A percentile compares a stretch with the other conserved stretches of the same genome.
These are phyloP conservation scores for Taxillus chinensis DNA, from an alignment of 164 flowering plant genomes.

Conservation along the genomic window DNA sequence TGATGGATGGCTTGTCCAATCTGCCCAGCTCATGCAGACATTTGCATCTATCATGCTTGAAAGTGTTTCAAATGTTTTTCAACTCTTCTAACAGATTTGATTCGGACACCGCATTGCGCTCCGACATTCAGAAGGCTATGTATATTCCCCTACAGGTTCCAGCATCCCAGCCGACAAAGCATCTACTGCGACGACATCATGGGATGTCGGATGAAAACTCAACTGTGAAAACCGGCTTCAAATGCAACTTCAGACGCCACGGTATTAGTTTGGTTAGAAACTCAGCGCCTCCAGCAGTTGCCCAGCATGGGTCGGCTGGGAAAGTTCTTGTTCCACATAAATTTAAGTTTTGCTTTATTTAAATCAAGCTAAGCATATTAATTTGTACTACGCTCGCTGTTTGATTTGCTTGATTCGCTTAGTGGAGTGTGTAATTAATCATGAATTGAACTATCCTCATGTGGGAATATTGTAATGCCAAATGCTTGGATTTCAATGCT, in stretches of 20 bases:
- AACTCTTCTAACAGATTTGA: conserved; percentile 25
- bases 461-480: too few relatives aligned
- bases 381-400: too few relatives aligned
- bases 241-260: not conserved
- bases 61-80: conserved; percentile 40
- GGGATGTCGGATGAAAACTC: not conserved
- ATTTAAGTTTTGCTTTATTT: not conserved
- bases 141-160: conserved; percentile 16
- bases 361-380: too few relatives aligned
- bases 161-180: not conserved
- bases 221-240: not conserved
- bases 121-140: conserved; percentile 30
- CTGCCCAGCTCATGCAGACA: conserved; percentile 17
- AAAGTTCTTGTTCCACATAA: not conserved
- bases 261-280: not conserved
- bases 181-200: not conserved
- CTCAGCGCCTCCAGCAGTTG: not conserved
- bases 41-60: conserved; percentile 22
- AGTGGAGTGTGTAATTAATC: too few relatives aligned
- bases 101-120: conserved; percentile 16
- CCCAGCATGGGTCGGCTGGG: not conserved
- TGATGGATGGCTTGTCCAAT: conserved; percentile 18
- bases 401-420: too few relatives aligned
- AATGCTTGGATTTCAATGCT: too few relatives aligned
- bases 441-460: too few relatives aligned